A percentile compares a stretch with the other conserved stretches of the same genome.
Conservation (phyloP, 192 early-diverging fungal genomes). For the Mortierella alpina region DNA sequence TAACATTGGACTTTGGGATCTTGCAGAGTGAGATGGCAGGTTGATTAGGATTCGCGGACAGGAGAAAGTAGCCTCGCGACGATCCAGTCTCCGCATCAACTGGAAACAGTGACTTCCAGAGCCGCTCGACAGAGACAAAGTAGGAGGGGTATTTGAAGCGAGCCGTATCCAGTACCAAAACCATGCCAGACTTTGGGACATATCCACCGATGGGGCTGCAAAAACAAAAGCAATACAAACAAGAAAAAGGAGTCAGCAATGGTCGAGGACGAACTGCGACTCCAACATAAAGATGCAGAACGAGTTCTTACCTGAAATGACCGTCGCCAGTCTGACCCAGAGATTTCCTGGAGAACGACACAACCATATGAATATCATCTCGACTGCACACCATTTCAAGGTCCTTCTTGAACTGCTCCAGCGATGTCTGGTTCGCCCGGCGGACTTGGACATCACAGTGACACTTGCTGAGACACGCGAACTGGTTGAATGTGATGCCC, state of each 20-base stretch:
- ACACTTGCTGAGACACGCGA: constrained; percentile 89
- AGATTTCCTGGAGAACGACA: constrained; percentile 82
- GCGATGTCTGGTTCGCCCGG: constrained; percentile 69
- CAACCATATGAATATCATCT: constrained; percentile 86
- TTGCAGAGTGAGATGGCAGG: constrained; percentile 52
- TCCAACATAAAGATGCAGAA: not conserved
- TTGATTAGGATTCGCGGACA: constrained; percentile 61
- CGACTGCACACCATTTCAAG: constrained; percentile 72
- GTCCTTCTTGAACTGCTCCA: constrained; percentile 86
- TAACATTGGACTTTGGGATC: constrained; percentile 26
- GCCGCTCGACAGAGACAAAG: constrained; percentile 74
- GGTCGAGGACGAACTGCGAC: not conserved
- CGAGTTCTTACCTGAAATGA: constrained; percentile 69
- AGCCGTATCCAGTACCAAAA: constrained; percentile 89
- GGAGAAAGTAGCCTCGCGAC: constrained; percentile 89
- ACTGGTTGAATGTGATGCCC: constrained; percentile 92
- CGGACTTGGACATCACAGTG: constrained; percentile 84
- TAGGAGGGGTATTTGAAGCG: constrained; percentile 94
- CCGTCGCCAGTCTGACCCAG: constrained; percentile 94
- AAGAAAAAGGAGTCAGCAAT: not conserved
- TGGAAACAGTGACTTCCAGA: constrained; percentile 87
- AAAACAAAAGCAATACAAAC: constrained; percentile 30
- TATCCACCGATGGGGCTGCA: constrained; percentile 83
- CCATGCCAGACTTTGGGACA: constrained; percentile 75
- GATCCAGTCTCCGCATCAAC: constrained; percentile 83